Evolutionary conservation across 2,329 filamentous ascomycete species (phyloP), one percentile per base, ranked within the genome.

Genomic region (Penicillium hordei): DNA sequence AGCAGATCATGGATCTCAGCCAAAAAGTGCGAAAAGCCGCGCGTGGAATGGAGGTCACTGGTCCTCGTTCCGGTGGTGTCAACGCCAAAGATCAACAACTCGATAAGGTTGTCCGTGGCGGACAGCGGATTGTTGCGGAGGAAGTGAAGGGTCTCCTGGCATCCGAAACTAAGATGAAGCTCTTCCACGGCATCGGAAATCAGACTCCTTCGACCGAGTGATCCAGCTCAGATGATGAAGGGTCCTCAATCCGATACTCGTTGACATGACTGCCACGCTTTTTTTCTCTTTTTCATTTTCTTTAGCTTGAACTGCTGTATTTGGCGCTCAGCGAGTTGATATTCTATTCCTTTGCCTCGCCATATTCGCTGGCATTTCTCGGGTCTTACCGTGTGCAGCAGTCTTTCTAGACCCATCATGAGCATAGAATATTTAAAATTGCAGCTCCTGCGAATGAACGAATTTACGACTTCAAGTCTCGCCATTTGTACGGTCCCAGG

Each of bases 1-100:
- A 93, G 75, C 93, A 97, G 76, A 94, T 99, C 77, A 81, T 88
- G 48, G 94, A 99, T 74, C 81, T 97, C 43, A 89, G 89, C 40
- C 85, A 86, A 64, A 97, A 96, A 78, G 88, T 95, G 65, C 82
- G 83, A 65, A 86, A 91, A 63, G 85, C 86, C 2, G 85, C 80
- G 9, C 73, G 75, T 40, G 69, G 68, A 19, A 69, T 75, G 43
- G 75, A 78, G 38, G 69, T 64, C 52, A 68, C 65, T 40, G 65
- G 60, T 17, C 66, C 68, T 27, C 68, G 69, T 46, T 67, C 65
- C 57, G 68, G 68, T 40, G 61, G 68, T 19, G 68, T 64, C 33
- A 59, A 68, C 19, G 55, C 63, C 23, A 78, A 77, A 51, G 80
- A 83, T 57, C 74, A 72, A 45, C 75, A 80, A 51, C 62, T 83